Base-by-base conservation (phyloP, 768 basidiomycete genomes). In the Tricholoma hemisulphureum region DNA sequence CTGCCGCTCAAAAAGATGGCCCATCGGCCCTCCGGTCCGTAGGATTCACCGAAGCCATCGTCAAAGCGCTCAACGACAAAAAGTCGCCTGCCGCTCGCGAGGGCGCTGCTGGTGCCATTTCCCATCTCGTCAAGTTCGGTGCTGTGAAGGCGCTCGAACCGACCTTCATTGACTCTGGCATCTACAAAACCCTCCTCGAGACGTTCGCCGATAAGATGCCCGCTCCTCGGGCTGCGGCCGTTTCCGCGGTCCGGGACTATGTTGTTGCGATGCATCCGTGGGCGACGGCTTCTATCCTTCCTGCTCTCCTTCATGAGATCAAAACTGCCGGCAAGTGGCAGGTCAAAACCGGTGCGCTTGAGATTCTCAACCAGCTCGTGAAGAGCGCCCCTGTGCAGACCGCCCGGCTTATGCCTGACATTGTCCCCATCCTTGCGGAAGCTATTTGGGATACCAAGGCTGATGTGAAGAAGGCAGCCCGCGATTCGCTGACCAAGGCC, bases 381-480 rank as follows among this genome's bases (percentile, higher is more conserved):
- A 78, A 75, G 63, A 86, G 86, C 67, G 91, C 93, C 26, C 91
- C 94, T 48, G 68, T 75, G 58, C 95, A 95, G 78, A 91, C 83
- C 54, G 89, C 90, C 58, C 87, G 86, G 65, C 89, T 94, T 69
- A 95, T 94, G 80, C 94, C 93, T 59, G 93, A 96, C 48, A 92
- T 98, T 61, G 89, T 98, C 62, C 95, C 95, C 60, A 81, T 98
- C 67, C 92, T 98, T 67, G 75, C 95, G 32, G 95, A 94, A 70
- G 93, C 90, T 58, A 96, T 98, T 67, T 98, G 96, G 96, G 95
- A 97, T 76, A 96, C 94, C 75, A 98, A 98, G 80, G 87, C 94
- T 48, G 94, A 97, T 63, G 96, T 98, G 74, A 98, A 98, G 88
- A 97, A 98, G 83, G 91, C 93, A 35, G 95, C 96, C 59, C 93